Percentiles rank a stretch among this genome's conserved stretches.
phyloP scores from a whole-genome alignment of 2,329 filamentous ascomycete species.

The Venturia effusa region DNA sequence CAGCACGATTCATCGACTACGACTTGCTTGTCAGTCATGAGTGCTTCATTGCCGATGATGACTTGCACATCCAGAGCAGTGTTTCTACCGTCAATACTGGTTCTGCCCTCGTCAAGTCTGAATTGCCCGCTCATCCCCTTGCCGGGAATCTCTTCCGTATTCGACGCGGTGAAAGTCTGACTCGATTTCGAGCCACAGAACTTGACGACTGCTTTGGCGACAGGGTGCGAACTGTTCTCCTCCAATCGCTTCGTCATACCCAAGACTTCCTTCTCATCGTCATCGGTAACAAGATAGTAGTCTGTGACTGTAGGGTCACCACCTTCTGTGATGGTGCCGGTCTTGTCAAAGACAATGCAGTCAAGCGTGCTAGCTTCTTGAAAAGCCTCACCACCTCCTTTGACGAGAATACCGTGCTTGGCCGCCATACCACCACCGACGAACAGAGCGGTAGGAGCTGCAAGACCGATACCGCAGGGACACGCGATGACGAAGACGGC shows the following conservation, averaged over 20 bases:
- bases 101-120: conserved; percentile 18
- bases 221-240: conserved; percentile 62
- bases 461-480: conserved; percentile 72
- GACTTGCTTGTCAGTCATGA: conserved; percentile 42
- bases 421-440: conserved; percentile 73
- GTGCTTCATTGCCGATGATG: conserved; percentile 60
- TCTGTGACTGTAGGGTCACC: conserved; percentile 61
- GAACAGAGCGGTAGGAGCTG: conserved; percentile 76
- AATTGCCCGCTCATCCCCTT: conserved; percentile 56
- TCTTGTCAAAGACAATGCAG: conserved; percentile 81
- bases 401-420: conserved; percentile 68
- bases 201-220: conserved; percentile 57
- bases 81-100: conserved; percentile 10
- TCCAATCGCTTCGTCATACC: conserved; percentile 52
- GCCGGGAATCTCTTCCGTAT: conserved; percentile 57
- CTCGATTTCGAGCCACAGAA: conserved; percentile 42
- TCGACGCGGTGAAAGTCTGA: conserved; percentile 18
- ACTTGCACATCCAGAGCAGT: conserved; percentile 30
- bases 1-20: conserved; percentile 17
- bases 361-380: conserved; percentile 71
- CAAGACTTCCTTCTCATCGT: conserved; percentile 32
- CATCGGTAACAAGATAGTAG: conserved; percentile 27
- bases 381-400: conserved; percentile 76
- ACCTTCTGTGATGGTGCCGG: conserved; percentile 65
- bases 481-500: conserved; percentile 81